Percentiles rank a stretch among this genome's conserved stretches.
Evolutionary conservation across 495 filamentous ascomycete genomes (phyloP).

Genomic region (Eremomyces bilateralis): DNA sequence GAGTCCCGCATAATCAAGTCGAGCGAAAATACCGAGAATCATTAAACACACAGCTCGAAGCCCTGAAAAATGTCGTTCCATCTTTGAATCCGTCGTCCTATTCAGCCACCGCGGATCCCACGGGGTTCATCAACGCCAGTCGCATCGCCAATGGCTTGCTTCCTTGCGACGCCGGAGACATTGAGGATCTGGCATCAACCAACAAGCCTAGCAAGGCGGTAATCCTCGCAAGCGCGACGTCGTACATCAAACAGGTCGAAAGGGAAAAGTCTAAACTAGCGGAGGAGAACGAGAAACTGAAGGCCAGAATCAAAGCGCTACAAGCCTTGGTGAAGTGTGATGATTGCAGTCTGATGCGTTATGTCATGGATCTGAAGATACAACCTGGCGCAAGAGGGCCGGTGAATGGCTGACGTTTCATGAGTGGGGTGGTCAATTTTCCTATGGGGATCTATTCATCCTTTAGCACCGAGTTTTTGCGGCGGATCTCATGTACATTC

Average conservation of each 20-base stretch:
- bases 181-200: background rate
- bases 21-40: background rate
- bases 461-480: too few species aligned
- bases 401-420: too few species aligned
- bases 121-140: background rate
- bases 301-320: background rate
- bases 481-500: conserved; percentile 34
- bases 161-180: too few species aligned
- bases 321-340: conserved; percentile 16
- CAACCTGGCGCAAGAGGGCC: too few species aligned
- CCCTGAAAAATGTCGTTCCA: background rate
- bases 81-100: background rate
- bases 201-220: background rate
- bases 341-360: too few species aligned
- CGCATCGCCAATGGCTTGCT: too few species aligned
- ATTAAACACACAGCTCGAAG: background rate
- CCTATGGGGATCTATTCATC: too few species aligned
- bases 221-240: background rate
- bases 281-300: background rate
- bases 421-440: too few species aligned
- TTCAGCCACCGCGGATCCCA: background rate
- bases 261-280: background rate
- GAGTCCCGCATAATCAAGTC: background rate
- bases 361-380: too few species aligned
- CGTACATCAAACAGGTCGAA: background rate